Evolutionary conservation across 2,329 filamentous ascomycete genomes (phyloP), one percentile per base, ranked within the genome.

Genomic region (Phialocephala sp.): DNA sequence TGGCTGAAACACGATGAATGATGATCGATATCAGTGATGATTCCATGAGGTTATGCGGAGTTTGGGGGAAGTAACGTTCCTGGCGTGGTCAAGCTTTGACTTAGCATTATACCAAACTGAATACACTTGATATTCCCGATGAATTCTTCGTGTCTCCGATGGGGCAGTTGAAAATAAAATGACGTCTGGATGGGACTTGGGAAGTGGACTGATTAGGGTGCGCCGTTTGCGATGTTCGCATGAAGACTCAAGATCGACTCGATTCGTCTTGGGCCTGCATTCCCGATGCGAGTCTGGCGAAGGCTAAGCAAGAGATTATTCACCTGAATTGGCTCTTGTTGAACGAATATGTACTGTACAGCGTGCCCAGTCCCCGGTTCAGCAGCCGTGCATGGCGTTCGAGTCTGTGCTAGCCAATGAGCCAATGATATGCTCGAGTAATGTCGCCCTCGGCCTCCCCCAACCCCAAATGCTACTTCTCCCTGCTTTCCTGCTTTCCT

Each of bases 1-100:
- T 76, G 75, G 68, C 39, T 72, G 62, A 73, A 72, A 62, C 63
- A 59, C 45, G 62, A 66, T 54, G 63, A 70, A 59, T 74, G 52
- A 72, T 57, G 65, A 43, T 39, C 60, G 24, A 62, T 61, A 39
- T 55, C 11, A 24, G 60, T 5, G 50, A 60, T 55, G 37, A 15
- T 37, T 24, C 52, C 18, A 65, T 36, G 54, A 64, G 59, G 39
- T 32, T 54, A 62, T 65, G 59, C 35, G 61, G 60, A 62, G 56
- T 62, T 66, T 22, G 41, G 59, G 52, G 47, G 18, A 12, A 22
- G 27, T 22, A 27, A 32, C 22, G 6, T 15, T 54, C 50, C 24
- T 54, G 27, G 50, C 8, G 27, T 27, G 50, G 50, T n/a, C 50
- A 54, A 54, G 50, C 11, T 6, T 35, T 27, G 50, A 54, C 50